Evolutionary conservation across 805 yeast species (phyloP).

Genomic region (Jamesozyma gamospora): DNA sequence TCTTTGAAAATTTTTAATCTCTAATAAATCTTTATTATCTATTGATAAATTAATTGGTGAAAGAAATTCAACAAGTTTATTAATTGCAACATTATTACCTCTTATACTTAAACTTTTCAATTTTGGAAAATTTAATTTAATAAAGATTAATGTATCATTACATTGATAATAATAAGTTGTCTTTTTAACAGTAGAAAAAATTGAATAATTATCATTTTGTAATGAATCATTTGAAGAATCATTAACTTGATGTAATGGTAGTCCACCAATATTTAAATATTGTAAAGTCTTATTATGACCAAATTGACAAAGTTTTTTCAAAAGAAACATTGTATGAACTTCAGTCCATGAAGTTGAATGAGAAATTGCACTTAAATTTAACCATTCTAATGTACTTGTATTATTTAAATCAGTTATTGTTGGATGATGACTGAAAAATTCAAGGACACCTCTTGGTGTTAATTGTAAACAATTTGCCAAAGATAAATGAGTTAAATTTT

Average conservation of each 20-base stretch:
- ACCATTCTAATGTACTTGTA: conserved; percentile 47
- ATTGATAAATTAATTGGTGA: conserved; percentile 20
- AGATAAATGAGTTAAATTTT: conserved; percentile 65
- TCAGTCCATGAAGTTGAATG: conserved; percentile 49
- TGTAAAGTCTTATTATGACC: conserved; percentile 29
- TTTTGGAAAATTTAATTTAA: conserved; percentile 32
- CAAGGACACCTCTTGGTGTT: conserved; percentile 60
- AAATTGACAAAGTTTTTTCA: conserved; percentile 32
- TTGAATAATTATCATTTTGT: not conserved
- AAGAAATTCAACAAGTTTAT: conserved; percentile 28
- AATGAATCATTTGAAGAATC: too few relatives aligned
- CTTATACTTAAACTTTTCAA: conserved; percentile 31
- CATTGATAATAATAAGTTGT: conserved; percentile 24
- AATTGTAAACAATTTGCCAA: conserved; percentile 54
- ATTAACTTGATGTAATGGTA: conserved; percentile 38
- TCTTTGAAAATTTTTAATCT: conserved; percentile 18
- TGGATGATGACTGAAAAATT: conserved; percentile 64
- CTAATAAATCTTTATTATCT: conserved; percentile 4
- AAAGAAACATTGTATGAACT: conserved; percentile 39
- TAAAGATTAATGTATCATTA: conserved; percentile 29
- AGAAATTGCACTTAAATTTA: conserved; percentile 55
- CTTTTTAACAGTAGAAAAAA: conserved; percentile 7
- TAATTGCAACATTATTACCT: conserved; percentile 29
- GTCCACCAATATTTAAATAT: conserved; percentile 54
- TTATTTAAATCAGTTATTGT: conserved; percentile 35